Evolutionary conservation across 768 basidiomycete genomes (phyloP).

Genomic region (Coprinopsis cinerea): DNA sequence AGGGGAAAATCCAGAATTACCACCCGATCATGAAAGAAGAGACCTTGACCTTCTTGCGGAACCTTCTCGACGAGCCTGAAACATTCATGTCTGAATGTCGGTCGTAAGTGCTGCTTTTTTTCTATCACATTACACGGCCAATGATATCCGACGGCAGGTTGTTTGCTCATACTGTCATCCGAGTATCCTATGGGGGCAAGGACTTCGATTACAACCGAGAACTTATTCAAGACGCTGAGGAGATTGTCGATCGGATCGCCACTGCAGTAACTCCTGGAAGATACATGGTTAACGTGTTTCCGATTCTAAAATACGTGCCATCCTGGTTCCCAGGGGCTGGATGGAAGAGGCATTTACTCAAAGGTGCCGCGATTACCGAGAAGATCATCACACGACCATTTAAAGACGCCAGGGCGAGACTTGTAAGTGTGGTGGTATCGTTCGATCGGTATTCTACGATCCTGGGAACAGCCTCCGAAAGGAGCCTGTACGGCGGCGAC

Average conservation of each 20-base stretch:
- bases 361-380: not conserved
- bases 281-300: constrained; percentile 26
- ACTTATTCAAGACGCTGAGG: constrained; percentile 25
- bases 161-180: constrained; percentile 13
- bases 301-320: constrained; percentile 27
- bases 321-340: constrained; percentile 29
- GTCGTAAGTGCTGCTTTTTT: constrained; percentile 1
- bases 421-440: too few relatives aligned
- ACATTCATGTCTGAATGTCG: constrained; percentile 19
- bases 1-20: constrained; percentile 9
- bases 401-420: not conserved
- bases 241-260: constrained; percentile 10
- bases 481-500: too few relatives aligned
- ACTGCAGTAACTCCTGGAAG: constrained; percentile 19
- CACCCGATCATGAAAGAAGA: constrained; percentile 15
- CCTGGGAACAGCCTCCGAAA: too few relatives aligned
- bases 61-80: constrained; percentile 20
- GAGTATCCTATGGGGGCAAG: constrained; percentile 21
- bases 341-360: constrained; percentile 22
- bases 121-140: not conserved
- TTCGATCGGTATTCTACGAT: too few relatives aligned
- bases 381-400: not conserved
- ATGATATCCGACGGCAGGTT: constrained; percentile 3
- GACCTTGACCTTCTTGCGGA: constrained; percentile 23
- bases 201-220: constrained; percentile 24